A percentile compares a stretch with the other conserved stretches of the same genome.
Conservation (phyloP, 106 monocot genomes). For the Apostasia ramifera region DNA sequence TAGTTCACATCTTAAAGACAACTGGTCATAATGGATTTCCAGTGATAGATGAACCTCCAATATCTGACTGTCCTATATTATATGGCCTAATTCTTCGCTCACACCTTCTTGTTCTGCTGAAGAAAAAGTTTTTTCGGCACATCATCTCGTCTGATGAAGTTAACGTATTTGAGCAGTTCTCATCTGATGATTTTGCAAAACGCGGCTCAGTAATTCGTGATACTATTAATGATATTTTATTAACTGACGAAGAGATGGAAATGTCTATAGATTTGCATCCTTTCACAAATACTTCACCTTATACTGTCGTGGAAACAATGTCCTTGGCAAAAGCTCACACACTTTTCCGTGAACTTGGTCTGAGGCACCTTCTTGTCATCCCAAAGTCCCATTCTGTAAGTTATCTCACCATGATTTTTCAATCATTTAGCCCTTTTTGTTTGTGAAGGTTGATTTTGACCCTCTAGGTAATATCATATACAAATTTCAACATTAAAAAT, state of each 20-base stretch:
- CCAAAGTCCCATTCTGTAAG: constrained; percentile 37
- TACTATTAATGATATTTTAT: constrained; percentile 25
- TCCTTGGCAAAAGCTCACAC: constrained; percentile 41
- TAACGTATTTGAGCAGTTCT: constrained; percentile 8
- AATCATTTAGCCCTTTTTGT: neutral
- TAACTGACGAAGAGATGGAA: constrained; percentile 35
- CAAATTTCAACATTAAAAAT: too few relatives aligned
- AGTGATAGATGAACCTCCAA: constrained; percentile 29
- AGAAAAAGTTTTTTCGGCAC: constrained; percentile 32
- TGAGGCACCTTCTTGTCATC: constrained; percentile 44
- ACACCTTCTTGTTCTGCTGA: constrained; percentile 51
- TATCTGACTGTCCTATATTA: constrained; percentile 25
- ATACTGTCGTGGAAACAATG: constrained; percentile 43
- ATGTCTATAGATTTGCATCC: constrained; percentile 44
- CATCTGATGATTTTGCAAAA: constrained; percentile 38
- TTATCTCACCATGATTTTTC: neutral
- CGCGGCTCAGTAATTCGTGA: constrained; percentile 19
- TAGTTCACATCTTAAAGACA: constrained; percentile 34
- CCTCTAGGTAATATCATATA: too few relatives aligned
- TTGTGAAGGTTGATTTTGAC: too few relatives aligned
- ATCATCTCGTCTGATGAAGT: neutral
- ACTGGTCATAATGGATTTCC: constrained; percentile 27
- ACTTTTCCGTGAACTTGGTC: constrained; percentile 31
- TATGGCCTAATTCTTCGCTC: constrained; percentile 44
- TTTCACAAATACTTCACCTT: constrained; percentile 38